Percentiles rank a stretch among this genome's conserved stretches.
Evolutionary conservation across 2,329 filamentous ascomycete genomes (phyloP).

Genomic region (Achaetomium macrosporum): DNA sequence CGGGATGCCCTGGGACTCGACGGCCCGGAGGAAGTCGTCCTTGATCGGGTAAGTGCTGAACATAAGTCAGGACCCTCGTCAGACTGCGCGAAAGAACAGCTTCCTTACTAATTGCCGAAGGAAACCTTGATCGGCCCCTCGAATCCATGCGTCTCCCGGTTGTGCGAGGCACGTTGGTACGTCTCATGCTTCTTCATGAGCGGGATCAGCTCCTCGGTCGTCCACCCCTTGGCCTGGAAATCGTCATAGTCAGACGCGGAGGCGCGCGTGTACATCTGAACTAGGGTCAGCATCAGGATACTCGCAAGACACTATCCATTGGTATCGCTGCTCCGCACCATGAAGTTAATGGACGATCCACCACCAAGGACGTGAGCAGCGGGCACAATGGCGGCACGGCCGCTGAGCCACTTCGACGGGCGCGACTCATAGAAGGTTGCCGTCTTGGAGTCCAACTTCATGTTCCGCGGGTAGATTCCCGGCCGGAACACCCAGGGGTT

Average conservation of each 20-base stretch:
- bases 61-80: neutral
- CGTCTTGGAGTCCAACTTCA: conserved; percentile 74
- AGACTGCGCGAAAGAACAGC: neutral
- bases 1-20: conserved; percentile 49
- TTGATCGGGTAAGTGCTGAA: conserved; percentile 66
- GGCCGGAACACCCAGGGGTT: conserved; percentile 73
- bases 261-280: conserved; percentile 65
- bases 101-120: conserved; percentile 61
- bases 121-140: conserved; percentile 79
- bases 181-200: conserved; percentile 79
- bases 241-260: conserved; percentile 71
- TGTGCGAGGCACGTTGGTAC: conserved; percentile 61
- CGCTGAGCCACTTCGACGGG: conserved; percentile 65
- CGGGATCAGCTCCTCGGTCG: conserved; percentile 66
- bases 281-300: conserved; percentile 2
- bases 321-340: conserved; percentile 41
- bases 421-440: conserved; percentile 76
- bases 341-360: conserved; percentile 71
- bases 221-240: conserved; percentile 76
- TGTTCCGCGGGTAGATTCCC: conserved; percentile 71
- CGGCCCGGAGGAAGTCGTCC: conserved; percentile 55
- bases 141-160: conserved; percentile 66
- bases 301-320: neutral
- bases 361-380: conserved; percentile 67
- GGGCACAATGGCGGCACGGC: conserved; percentile 67